phyloP scores from a whole-genome alignment of 345 rosid species.

The Salix purpurea region DNA sequence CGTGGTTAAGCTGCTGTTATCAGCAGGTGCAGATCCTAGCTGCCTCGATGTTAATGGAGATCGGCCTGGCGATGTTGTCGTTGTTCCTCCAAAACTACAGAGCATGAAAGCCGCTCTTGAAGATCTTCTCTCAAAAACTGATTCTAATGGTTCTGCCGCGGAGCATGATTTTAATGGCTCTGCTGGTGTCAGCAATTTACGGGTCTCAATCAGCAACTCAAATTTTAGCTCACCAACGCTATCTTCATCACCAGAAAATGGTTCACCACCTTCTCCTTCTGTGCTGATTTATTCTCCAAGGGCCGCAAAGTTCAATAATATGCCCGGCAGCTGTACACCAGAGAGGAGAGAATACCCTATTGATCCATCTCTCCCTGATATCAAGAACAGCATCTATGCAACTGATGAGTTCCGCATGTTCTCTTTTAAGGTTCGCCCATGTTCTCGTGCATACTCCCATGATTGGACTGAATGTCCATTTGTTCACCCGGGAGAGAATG shows the following conservation, averaged over 20 bases:
- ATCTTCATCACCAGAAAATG: slow-evolving; percentile 31
- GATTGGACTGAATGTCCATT: slow-evolving; percentile 87
- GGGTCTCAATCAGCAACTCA: slow-evolving; percentile 23
- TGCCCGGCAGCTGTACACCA: not conserved
- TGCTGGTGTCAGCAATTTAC: slow-evolving; percentile 12
- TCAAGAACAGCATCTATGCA: slow-evolving; percentile 59
- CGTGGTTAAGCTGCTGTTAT: slow-evolving; percentile 48
- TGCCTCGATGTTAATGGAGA: slow-evolving; percentile 44
- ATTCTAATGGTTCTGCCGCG: not conserved
- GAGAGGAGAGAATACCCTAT: slow-evolving; percentile 62
- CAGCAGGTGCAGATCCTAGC: slow-evolving; percentile 57
- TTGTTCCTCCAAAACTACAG: slow-evolving; percentile 41
- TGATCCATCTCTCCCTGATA: slow-evolving; percentile 71
- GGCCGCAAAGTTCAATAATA: slow-evolving; percentile 26
- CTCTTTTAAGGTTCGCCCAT: slow-evolving; percentile 54
- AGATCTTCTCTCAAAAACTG: slow-evolving; percentile 25
- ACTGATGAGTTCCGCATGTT: slow-evolving; percentile 78
- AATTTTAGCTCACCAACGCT: slow-evolving; percentile 30
- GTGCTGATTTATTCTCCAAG: slow-evolving; percentile 27
- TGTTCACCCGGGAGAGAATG: slow-evolving; percentile 80
- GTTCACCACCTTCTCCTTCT: slow-evolving; percentile 32
- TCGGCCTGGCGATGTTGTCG: slow-evolving; percentile 55
- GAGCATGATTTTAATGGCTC: slow-evolving; percentile 12
- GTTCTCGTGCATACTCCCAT: slow-evolving; percentile 70
- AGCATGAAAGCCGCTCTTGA: slow-evolving; percentile 36